Evolutionary conservation across 1,284 basidiomycete species (phyloP), one percentile per base, ranked within the genome.

Genomic region (Spongiforma sp.): DNA sequence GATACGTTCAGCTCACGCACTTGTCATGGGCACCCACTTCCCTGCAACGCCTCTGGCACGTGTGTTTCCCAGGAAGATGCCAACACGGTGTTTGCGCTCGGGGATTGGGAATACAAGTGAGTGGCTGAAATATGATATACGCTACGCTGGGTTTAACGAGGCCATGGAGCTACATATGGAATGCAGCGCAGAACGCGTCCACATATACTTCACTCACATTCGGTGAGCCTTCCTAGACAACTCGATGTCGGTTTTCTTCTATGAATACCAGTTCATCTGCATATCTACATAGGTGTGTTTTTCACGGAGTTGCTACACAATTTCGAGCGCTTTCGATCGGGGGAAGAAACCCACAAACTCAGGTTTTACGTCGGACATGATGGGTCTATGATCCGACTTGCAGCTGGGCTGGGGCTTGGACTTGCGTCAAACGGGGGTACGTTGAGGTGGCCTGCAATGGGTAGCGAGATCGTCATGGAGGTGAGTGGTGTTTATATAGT

Each of bases 71-170:
- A 77, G 43, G 76, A 75, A 41, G 84, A 86, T 61, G 84, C 83
- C 3, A 66, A 73, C 12, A 71, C 67, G 15, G 84, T 85, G 6
- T 82, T 82, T 65, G 75, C 73, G 26, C 68, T 75, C 19, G 77
- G 77, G 15, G 83, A 85, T 65, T 84, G 81, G 68, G 84, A 85
- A 67, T 86, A 85, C 75, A 81, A 86, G 84, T 83, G 56, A 41
- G 80, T 75, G 11, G 14, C 17, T 32, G 32, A 21, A 19, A 1
- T 32, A 28, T 30, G 21, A 33, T n/a, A 26, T 46, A 24, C 30
- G 32, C 46, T n/a, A 12, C 28, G 4, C 46, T 14, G 1, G 3
- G 5, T 61, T 60, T 69, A 59, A 75, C 46, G 4, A 55, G 12
- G 39, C 2, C 37, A 5, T 32, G 15, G 63, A 85, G 84, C 64